These are phyloP conservation scores for Boletus subparvulus DNA, from an alignment of 768 basidiomycete genomes.

Conservation along the genomic window DNA sequence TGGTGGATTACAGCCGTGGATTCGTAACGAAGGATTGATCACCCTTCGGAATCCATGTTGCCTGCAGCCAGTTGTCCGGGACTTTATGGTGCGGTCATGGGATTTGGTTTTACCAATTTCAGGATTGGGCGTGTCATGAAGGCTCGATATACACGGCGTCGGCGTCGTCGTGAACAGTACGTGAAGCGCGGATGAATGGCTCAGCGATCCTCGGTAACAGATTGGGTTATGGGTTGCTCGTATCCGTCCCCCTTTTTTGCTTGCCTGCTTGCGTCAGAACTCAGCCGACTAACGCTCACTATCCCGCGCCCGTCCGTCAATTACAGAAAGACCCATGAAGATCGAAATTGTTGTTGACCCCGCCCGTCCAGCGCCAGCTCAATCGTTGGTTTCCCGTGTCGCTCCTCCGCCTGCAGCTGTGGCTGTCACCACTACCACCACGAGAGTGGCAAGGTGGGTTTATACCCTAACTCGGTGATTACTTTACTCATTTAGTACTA, in stretches of 20 bases:
- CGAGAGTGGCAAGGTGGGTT: conserved; percentile 39
- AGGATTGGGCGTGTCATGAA: conserved; percentile 31
- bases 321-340: conserved; percentile 94
- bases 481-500: conserved; percentile 10
- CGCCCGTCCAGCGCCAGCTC: conserved; percentile 56
- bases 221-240: conserved; percentile 31
- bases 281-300: conserved; percentile 37
- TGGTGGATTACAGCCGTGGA: conserved; percentile 28
- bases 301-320: conserved; percentile 34
- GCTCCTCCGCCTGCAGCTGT: conserved; percentile 58
- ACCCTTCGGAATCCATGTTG: conserved; percentile 25
- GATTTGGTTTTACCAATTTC: conserved; percentile 36
- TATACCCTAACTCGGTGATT: not conserved
- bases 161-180: conserved; percentile 23
- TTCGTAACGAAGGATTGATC: conserved; percentile 28
- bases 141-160: conserved; percentile 13
- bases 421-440: conserved; percentile 16
- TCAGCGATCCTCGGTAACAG: conserved; percentile 24
- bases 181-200: conserved; percentile 26
- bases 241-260: conserved; percentile 46
- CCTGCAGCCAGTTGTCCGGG: conserved; percentile 26
- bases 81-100: conserved; percentile 33
- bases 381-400: conserved; percentile 79
- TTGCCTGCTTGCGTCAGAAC: conserved; percentile 36
- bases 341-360: conserved; percentile 97